Conservation (phyloP, 164 flowering plant species). For the Aristolochia contorta region DNA sequence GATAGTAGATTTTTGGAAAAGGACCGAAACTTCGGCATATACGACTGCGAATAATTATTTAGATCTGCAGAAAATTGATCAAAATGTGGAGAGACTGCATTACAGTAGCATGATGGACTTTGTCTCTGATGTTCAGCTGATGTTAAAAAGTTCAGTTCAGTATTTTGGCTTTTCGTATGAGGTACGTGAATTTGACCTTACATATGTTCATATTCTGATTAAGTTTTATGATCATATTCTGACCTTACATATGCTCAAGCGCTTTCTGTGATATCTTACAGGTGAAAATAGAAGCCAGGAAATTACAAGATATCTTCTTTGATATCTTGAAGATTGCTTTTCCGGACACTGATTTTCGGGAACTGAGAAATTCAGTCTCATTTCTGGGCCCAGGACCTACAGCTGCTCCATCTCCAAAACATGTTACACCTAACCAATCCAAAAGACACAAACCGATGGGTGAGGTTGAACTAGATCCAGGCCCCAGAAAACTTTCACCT, state of each 20-base stretch:
- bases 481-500: conserved; percentile 27
- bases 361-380: conserved; percentile 45
- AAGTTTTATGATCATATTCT: not conserved
- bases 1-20: conserved; percentile 74
- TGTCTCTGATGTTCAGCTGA: conserved; percentile 69
- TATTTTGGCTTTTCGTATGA: conserved; percentile 57
- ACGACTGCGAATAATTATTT: conserved; percentile 30
- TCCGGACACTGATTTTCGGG: conserved; percentile 79
- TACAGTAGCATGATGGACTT: conserved; percentile 72
- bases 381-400: conserved; percentile 42
- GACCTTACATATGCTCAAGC: not conserved
- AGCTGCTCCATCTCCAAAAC: conserved; percentile 40
- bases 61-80: conserved; percentile 64
- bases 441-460: conserved; percentile 48
- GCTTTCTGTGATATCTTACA: conserved; percentile 17
- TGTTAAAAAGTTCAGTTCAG: conserved; percentile 72
- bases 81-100: conserved; percentile 64
- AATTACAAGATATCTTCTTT: conserved; percentile 82
- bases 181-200: conserved; percentile 31
- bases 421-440: conserved; percentile 22
- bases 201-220: not conserved
- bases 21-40: conserved; percentile 42
- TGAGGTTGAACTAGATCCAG: conserved; percentile 44
- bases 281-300: conserved; percentile 86
- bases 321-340: conserved; percentile 72